These are phyloP conservation scores for Termitomyces sp. DNA, from an alignment of 768 basidiomycete species.

Conservation along the genomic window DNA sequence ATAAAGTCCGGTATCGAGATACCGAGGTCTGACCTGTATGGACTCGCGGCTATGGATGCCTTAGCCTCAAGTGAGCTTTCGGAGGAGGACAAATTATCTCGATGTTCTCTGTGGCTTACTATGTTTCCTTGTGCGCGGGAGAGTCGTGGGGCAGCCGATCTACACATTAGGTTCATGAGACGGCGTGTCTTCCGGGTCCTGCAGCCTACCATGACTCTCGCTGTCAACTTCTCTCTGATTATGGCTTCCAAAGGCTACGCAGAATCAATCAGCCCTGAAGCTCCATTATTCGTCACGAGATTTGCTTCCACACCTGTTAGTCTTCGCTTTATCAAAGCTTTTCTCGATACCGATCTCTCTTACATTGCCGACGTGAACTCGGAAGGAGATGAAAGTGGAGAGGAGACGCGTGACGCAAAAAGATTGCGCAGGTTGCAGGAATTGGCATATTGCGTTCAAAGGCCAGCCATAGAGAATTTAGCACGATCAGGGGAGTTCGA, in stretches of 20 bases:
- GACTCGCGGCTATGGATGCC: conserved; percentile 23
- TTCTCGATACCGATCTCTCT: conserved; percentile 18
- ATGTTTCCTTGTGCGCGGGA: conserved; percentile 23
- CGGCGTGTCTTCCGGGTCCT: conserved; percentile 20
- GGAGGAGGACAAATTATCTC: conserved; percentile 8
- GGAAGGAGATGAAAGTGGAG: background rate
- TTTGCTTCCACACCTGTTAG: conserved; percentile 31
- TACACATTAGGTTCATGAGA: conserved; percentile 17
- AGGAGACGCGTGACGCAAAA: background rate
- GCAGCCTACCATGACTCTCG: conserved; percentile 21
- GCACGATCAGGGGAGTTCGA: conserved; percentile 30
- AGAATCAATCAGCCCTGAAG: conserved; percentile 12
- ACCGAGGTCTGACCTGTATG: conserved; percentile 23
- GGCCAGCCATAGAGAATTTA: conserved; percentile 36
- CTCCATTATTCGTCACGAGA: conserved; percentile 37
- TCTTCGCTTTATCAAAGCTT: conserved; percentile 34
- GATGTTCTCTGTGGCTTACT: conserved; percentile 27
- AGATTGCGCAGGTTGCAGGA: background rate
- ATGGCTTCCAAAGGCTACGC: conserved; percentile 35
- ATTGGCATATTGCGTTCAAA: conserved; percentile 23
- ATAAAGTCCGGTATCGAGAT: conserved; percentile 23
- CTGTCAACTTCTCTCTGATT: conserved; percentile 27
- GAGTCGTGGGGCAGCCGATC: background rate
- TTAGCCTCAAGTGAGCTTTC: background rate
- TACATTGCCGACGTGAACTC: conserved; percentile 16